Base-by-base conservation (phyloP, 1,139 yeast genomes). In the Geotrichum aggregatum region DNA sequence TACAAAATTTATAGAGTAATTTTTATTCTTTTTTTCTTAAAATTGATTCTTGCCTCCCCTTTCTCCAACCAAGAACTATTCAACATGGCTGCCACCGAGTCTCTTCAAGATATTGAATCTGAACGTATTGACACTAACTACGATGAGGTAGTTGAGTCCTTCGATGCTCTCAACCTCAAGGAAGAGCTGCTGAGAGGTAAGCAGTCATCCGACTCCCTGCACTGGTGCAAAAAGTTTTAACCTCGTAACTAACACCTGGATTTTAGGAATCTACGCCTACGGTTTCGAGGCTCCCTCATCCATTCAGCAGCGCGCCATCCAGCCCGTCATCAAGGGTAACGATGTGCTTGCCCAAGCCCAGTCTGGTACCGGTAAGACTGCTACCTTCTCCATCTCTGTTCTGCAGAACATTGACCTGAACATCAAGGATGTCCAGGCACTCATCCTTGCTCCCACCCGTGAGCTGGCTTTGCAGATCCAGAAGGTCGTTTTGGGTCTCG, bases 261-360 rank as follows among this genome's bases (percentile, higher is more conserved):
- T 11, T 11, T 13, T 33, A 64, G 97, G 97, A 10, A 86, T 91
- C 47, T 91, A 87, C 67, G 82, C 84, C 18, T 89, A 89, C 69
- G 98, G 98, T 18, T 92, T 89, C 66, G 96, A 89, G 69, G 80
- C 85, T 10, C 98, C 98, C 16, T 87, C 96, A 22, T 89, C 97
- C 7, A 92, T 92, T 69, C 98, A 92, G 70, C 87, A 95, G 42
- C 76, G 98, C 61, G 98, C 97, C 34, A 92, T 92, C 54, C 79
- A 86, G 72, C 98, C 91, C 65, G 89, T 91, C 58, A 88, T 91
- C 51, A 79, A 84, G 50, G 98, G 97, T 3, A 79, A 84, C 62
- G 98, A 92, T 67, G 87, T 92, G 1, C 87, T 92, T 56, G 98
- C 98, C 21, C 98, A 92, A 70, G 97, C 98, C 10, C 98, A 92